Conservation (phyloP, 352 stramenopile species). For the Thalassiosira mediterranea region DNA sequence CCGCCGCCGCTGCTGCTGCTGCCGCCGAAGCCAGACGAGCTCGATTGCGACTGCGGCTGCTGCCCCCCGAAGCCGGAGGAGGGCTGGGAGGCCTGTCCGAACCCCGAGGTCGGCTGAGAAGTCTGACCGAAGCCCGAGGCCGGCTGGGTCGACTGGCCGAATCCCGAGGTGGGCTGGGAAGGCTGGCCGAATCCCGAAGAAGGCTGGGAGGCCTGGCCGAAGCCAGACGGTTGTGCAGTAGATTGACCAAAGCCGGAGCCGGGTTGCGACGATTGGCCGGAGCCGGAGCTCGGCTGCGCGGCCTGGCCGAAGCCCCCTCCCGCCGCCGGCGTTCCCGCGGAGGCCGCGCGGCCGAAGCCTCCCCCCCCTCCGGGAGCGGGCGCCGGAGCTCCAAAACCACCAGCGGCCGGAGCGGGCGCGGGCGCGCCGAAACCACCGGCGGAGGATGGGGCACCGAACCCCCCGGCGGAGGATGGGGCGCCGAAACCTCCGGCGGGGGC, state of each 20-base stretch:
- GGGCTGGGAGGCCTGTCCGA: background rate
- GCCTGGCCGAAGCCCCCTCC: background rate
- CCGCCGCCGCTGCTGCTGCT: slow-evolving; percentile 3
- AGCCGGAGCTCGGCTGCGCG: background rate
- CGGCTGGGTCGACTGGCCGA: slow-evolving; percentile 7
- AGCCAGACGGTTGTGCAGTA: background rate
- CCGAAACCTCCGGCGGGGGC: slow-evolving; percentile 1
- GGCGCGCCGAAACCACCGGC: background rate
- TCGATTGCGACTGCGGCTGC: slow-evolving; percentile 5
- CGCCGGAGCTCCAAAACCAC: background rate
- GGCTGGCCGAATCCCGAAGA: slow-evolving; percentile 1
- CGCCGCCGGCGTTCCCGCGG: background rate
- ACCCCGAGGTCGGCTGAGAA: background rate
- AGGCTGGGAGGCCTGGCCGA: background rate
- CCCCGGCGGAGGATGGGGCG: background rate
- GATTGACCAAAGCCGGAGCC: slow-evolving; percentile 1
- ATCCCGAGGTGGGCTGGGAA: slow-evolving; percentile 7
- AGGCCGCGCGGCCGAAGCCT: slow-evolving; percentile 1
- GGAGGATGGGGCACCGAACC: background rate
- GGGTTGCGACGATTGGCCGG: background rate
- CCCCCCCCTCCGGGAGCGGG: background rate
- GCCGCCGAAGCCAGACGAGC: slow-evolving; percentile 17
- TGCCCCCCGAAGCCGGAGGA: slow-evolving; percentile 2
- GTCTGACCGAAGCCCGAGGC: slow-evolving; percentile 5
- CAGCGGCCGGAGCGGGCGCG: background rate